Conservation (phyloP, 2,329 filamentous ascomycete genomes). For the Diaporthe sp. region DNA sequence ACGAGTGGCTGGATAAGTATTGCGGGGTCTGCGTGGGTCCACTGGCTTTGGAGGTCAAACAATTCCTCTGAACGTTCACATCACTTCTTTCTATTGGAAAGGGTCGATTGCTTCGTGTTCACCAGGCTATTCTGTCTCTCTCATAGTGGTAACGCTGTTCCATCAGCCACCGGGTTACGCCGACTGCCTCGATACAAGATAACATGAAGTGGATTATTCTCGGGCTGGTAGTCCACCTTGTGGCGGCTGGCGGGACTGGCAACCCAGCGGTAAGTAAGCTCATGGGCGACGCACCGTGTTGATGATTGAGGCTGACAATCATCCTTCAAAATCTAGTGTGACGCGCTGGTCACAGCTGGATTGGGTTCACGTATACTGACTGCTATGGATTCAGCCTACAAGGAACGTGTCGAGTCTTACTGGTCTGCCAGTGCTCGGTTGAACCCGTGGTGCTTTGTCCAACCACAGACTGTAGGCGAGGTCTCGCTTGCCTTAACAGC, state of each 20-base stretch:
- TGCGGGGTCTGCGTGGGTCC: not conserved
- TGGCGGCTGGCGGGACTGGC: not conserved
- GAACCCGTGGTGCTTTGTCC: constrained; percentile 48
- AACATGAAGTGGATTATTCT: not conserved
- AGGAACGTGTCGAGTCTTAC: constrained; percentile 38
- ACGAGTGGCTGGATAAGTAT: not conserved
- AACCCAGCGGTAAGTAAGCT: not conserved
- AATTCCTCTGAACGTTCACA: not conserved
- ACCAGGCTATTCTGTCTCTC: not conserved
- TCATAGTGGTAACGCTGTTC: not conserved
- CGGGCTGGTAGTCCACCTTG: not conserved
- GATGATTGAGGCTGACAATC: not conserved
- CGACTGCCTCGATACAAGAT: no score
- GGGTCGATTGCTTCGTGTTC: not conserved
- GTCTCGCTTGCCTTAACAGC: constrained; percentile 44
- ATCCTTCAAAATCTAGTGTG: not conserved
- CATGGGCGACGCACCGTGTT: no score
- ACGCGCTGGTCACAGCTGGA: constrained; percentile 20
- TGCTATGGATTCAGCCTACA: constrained; percentile 31
- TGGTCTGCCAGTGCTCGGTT: constrained; percentile 44
- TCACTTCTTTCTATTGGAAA: no score
- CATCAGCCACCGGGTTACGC: not conserved
- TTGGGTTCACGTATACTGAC: not conserved
- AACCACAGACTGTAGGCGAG: constrained; percentile 45
- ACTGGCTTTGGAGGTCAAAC: not conserved